A percentile compares a stretch with the other conserved stretches of the same genome.
Conservation (phyloP, 352 stramenopile species). For the Pelagophyceae sp. region DNA sequence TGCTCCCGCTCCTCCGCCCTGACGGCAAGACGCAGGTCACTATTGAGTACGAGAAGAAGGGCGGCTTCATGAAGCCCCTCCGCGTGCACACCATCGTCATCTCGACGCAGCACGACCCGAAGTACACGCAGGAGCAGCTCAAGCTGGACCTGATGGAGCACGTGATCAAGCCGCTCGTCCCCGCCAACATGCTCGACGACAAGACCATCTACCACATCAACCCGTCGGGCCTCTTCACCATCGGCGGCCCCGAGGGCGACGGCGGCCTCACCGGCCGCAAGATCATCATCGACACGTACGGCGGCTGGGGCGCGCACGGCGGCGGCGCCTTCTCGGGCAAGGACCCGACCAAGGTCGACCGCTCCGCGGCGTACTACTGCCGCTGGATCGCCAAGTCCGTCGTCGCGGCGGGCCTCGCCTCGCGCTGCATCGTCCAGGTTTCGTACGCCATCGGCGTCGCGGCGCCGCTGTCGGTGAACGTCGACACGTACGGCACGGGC, state of each 20-base stretch:
- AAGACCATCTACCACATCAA: conserved; percentile 98
- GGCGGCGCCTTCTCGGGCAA: conserved; percentile 97
- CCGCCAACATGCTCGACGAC: conserved; percentile 96
- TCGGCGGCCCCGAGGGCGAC: conserved; percentile 94
- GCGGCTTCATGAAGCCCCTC: conserved; percentile 84
- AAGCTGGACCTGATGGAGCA: conserved; percentile 94
- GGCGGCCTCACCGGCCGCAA: conserved; percentile 94
- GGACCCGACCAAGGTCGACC: conserved; percentile 97
- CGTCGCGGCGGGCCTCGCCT: conserved; percentile 82
- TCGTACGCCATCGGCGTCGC: conserved; percentile 96
- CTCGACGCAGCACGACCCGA: conserved; percentile 95
- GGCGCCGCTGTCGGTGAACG: conserved; percentile 88
- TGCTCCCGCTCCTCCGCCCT: conserved; percentile 92
- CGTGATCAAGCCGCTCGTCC: conserved; percentile 96
- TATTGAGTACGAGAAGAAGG: conserved; percentile 93
- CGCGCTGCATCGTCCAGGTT: conserved; percentile 88
- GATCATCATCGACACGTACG: conserved; percentile 99
- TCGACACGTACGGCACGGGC: conserved; percentile 95
- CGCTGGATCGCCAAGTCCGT: conserved; percentile 97
- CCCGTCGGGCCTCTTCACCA: conserved; percentile 93
- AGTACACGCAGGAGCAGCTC: conserved; percentile 96
- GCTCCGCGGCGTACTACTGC: conserved; percentile 90
- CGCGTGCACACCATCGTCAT: conserved; percentile 98
- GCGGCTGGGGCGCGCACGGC: conserved; percentile 93
- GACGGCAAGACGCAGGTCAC: conserved; percentile 99